Percentiles rank a stretch among this genome's conserved stretches.
phyloP scores from a whole-genome alignment of 192 early-diverging fungal genomes.

The Oehlia diaphana region DNA sequence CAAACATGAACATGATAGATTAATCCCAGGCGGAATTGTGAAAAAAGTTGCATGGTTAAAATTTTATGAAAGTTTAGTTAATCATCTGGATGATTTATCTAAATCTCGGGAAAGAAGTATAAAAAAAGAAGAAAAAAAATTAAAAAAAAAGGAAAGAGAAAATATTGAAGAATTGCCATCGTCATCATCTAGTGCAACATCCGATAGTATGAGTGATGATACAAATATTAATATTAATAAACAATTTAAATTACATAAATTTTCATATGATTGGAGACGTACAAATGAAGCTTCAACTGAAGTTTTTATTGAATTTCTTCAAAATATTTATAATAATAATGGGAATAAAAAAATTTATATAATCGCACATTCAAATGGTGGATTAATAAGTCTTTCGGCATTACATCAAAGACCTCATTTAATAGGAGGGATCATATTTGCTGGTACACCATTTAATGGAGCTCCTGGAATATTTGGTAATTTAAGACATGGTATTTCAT shows the following conservation, averaged over 20 bases:
- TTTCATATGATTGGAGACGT: slow-evolving; percentile 26
- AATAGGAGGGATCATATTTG: slow-evolving; percentile 18
- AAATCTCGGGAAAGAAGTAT: not conserved
- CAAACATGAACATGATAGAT: slow-evolving; percentile 5
- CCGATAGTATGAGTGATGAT: not conserved
- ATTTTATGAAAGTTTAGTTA: slow-evolving; percentile 18
- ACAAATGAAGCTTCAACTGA: not conserved
- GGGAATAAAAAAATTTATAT: slow-evolving; percentile 16
- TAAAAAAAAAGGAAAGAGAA: not conserved
- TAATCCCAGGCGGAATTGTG: slow-evolving; percentile 1
- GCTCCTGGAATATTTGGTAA: slow-evolving; percentile 11
- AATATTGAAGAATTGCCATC: not conserved
- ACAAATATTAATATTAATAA: too few species aligned
- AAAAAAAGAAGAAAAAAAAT: slow-evolving; percentile 1
- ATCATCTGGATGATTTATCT: slow-evolving; percentile 2
- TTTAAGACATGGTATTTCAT: not conserved
- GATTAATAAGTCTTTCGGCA: slow-evolving; percentile 13
- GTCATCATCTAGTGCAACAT: not conserved
- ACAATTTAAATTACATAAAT: slow-evolving; percentile 21
- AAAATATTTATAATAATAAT: slow-evolving; percentile 14
- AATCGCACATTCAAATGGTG: slow-evolving; percentile 23
- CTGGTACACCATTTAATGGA: slow-evolving; percentile 11
- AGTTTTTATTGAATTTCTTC: slow-evolving; percentile 5
- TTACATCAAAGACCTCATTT: slow-evolving; percentile 16
- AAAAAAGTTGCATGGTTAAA: not conserved